Conservation (phyloP, 164 flowering plant species). For the Stephania yunnanensis region DNA sequence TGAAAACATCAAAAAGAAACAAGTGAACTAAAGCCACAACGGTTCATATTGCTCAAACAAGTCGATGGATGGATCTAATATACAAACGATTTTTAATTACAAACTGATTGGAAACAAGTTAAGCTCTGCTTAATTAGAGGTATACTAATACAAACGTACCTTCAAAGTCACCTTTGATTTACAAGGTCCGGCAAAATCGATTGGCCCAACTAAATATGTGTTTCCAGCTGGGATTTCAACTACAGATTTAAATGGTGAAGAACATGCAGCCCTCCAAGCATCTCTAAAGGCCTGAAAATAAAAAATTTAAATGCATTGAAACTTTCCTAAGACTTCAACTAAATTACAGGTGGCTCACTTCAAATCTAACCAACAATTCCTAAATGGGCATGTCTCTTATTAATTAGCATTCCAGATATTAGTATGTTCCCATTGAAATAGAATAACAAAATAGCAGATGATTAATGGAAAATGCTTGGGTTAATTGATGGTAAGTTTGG, state of each 20-base stretch:
- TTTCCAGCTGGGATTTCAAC: conserved; percentile 50
- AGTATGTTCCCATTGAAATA: too few species aligned
- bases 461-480: too few species aligned
- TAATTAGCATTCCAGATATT: too few species aligned
- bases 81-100: neutral
- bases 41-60: neutral
- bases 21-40: neutral
- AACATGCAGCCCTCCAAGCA: conserved; percentile 77
- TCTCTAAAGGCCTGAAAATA: conserved; percentile 51
- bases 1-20: neutral
- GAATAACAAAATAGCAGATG: too few species aligned
- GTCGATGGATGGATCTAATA: neutral
- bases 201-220: conserved; percentile 46
- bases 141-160: conserved; percentile 31
- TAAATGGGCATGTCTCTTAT: too few species aligned
- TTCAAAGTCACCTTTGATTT: conserved; percentile 49
- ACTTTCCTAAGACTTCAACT: neutral
- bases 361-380: too few species aligned
- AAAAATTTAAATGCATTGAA: neutral
- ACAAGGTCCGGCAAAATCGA: conserved; percentile 74
- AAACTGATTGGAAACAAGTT: neutral
- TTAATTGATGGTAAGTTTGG: too few species aligned
- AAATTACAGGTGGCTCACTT: too few species aligned
- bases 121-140: neutral
- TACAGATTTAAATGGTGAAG: conserved; percentile 26